Conservation (phyloP, 2,329 filamentous ascomycete species). For the Microsporum audouinii region DNA sequence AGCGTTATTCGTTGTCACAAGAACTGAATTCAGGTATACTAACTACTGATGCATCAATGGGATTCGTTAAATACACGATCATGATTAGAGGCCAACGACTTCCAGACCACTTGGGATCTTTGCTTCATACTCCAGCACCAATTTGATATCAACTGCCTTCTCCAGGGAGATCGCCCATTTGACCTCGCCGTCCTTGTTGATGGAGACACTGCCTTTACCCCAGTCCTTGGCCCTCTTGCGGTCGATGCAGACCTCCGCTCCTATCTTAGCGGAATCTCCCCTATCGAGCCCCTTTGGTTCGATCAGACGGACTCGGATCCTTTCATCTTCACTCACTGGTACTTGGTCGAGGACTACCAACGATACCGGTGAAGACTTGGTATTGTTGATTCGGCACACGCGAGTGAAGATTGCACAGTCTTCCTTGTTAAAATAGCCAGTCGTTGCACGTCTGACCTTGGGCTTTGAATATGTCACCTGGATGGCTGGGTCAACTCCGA, state of each 20-base stretch:
- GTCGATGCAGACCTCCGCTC: conserved; percentile 8
- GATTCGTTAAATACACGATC: neutral
- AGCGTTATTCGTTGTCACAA: neutral
- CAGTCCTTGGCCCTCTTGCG: conserved; percentile 25
- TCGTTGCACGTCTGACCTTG: conserved; percentile 18
- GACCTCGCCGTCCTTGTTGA: conserved; percentile 49
- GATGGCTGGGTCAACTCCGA: conserved; percentile 25
- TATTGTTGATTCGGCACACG: conserved; percentile 23
- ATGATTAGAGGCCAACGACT: conserved; percentile 8
- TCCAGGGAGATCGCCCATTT: conserved; percentile 49
- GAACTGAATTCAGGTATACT: neutral
- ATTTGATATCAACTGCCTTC: conserved; percentile 45
- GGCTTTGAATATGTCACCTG: conserved; percentile 24
- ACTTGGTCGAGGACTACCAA: conserved; percentile 25
- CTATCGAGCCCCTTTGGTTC: conserved; percentile 21
- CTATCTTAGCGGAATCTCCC: conserved; percentile 15
- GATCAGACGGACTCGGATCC: conserved; percentile 21
- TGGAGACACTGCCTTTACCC: conserved; percentile 44
- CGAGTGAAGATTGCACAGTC: conserved; percentile 23
- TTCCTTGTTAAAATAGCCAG: conserved; percentile 24
- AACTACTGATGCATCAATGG: neutral
- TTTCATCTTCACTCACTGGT: conserved; percentile 24
- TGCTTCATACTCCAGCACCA: conserved; percentile 52
- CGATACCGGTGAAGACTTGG: conserved; percentile 20
- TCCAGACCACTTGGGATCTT: conserved; percentile 37